Evolutionary conservation across 441 rosid genomes (phyloP), one percentile per base, ranked within the genome.

Genomic region (Pelargonium citronellum): DNA sequence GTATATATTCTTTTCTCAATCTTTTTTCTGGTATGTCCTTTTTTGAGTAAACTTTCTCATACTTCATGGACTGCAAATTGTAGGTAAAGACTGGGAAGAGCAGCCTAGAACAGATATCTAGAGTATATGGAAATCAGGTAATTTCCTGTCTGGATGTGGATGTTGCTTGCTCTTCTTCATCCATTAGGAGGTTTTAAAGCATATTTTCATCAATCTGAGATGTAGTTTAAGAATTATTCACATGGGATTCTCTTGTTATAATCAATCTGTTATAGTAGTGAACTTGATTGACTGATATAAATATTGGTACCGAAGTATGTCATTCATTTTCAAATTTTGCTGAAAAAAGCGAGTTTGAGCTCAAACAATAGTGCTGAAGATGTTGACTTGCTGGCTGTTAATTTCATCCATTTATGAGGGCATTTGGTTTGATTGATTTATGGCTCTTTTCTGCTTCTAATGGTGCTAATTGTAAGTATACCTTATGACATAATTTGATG

Each of bases 41-140:
- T 58, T 13, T 19, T 8, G 63, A 68, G 57, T 75, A 12, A 46
- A 64, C 20, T 66, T 55, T 46, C 62, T 75, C 7, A 82, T 72
- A 17, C 34, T 13, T 75, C 61, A 71, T 69, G 53, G 47, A 73
- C 39, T 71, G 27, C 70, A 66, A 71, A 58, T 73, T 68, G 70
- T 68, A 95, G 99, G 88, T 82, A 69, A 95, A 89, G 78, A 85
- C 90, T 24, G 95, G 96, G 71, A 90, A 88, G 75, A 95, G 88
- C 77, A 91, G 98, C 87, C 82, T 95, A 78, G 96, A 95, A 79
- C 92, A 87, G 81, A 92, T 95, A 79, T 90, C 98, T 64, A 88
- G 86, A 83, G 93, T 95, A 55, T 92, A 95, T 71, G 99, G 99
- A 63, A 95, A 89, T 70, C 99, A 95, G 93, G 99, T 95, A 79